Base-by-base conservation (phyloP, 257 asterid species). In the Nicotiana knightiana region DNA sequence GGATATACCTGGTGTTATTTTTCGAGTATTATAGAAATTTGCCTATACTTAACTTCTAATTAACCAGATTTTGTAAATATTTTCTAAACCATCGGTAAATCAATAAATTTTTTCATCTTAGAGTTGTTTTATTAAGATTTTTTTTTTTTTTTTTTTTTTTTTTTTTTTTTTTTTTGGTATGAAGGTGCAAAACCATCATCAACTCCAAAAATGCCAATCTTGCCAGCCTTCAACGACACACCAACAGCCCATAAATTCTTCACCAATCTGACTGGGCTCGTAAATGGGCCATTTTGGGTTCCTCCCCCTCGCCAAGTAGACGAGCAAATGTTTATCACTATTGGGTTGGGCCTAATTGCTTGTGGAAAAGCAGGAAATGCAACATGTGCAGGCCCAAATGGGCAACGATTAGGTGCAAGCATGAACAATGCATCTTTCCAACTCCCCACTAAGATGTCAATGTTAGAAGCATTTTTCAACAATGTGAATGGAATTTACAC, bases 401-500 rank as follows among this genome's bases (percentile, higher is more conserved):
- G 81, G 55, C 70, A 77, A 62, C 13, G 70, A 77, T 58, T 77
- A 17, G 81, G 16, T 5, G 81, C 81, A 15, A 77, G 70, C 16
- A 77, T 77, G 81, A 77, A 77, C 13, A 77, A 77, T 62, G 81
- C 70, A 39, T 77, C 81, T 6, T 77, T 77, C 37, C 81, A 77
- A 12, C 33, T 77, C 5, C 81, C 81, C 1, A 58, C 55, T 8
- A 77, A 77, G 33, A 35, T 77, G 21, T 77, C 81, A 33, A 77
- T 77, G 70, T 77, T 77, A 58, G 81, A 77, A 4, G 81, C 81
- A 9, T 77, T 77, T 77, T 77, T 77, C 81, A 32, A 32, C 6
- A 57, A 58, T 43, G 81, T 77, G 9, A 4, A n/a, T 24, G 70
- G 81, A 1, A 18, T 77, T 5, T 77, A 77, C 37, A 77, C 81